Conservation (phyloP, 352 stramenopile species). For the Globisporangium middletonii region DNA sequence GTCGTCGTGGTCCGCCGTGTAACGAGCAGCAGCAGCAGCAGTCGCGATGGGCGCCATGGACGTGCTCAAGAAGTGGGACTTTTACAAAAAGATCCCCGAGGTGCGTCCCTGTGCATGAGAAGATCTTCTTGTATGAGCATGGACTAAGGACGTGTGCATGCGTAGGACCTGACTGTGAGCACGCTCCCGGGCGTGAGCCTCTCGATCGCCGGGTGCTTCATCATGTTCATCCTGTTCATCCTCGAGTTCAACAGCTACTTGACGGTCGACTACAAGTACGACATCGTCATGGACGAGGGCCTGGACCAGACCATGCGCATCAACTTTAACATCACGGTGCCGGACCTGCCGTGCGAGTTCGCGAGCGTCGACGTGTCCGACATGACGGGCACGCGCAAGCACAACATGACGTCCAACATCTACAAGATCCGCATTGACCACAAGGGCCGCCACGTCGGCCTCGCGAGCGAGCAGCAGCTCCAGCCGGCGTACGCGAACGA, state of each 20-base stretch:
- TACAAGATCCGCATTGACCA: constrained; percentile 93
- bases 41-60: constrained; percentile 75
- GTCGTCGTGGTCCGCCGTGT: not conserved
- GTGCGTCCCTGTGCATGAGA: constrained; percentile 22
- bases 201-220: constrained; percentile 77
- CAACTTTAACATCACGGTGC: constrained; percentile 99
- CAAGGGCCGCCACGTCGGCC: constrained; percentile 76
- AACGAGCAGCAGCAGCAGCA: constrained; percentile 6
- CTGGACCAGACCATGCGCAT: constrained; percentile 88
- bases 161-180: constrained; percentile 78
- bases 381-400: constrained; percentile 94
- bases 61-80: constrained; percentile 89
- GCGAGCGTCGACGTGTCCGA: constrained; percentile 96
- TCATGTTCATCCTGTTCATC: constrained; percentile 89
- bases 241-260: constrained; percentile 89
- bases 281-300: constrained; percentile 87
- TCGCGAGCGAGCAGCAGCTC: constrained; percentile 87
- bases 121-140: not conserved
- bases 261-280: constrained; percentile 82
- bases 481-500: constrained; percentile 68
- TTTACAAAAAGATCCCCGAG: constrained; percentile 91
- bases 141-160: not conserved
- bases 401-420: constrained; percentile 99
- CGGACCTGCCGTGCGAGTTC: constrained; percentile 96
- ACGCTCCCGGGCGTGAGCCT: constrained; percentile 81